phyloP scores from a whole-genome alignment of 257 asterid species.

The Verbena officinalis region DNA sequence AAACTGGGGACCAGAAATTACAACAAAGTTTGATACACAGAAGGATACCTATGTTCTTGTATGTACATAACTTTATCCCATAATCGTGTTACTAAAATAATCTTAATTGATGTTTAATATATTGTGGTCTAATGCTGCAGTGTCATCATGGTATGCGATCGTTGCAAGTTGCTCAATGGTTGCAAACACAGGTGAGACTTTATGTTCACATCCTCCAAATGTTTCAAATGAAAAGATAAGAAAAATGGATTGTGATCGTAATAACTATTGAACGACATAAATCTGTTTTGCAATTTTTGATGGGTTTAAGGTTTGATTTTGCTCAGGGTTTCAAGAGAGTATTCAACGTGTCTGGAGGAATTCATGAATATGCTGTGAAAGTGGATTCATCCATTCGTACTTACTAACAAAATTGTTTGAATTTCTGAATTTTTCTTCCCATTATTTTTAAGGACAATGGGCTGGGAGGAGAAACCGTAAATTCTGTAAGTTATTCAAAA shows the following conservation, averaged over 20 bases:
- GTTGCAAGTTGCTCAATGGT: conserved; percentile 92
- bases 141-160: conserved; percentile 97
- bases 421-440: conserved; percentile 4
- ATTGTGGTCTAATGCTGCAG: conserved; percentile 54
- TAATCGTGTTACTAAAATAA: neutral
- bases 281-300: too few relatives aligned
- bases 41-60: conserved; percentile 93
- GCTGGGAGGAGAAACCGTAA: neutral
- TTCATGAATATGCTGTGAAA: conserved; percentile 76
- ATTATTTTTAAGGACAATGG: conserved; percentile 15
- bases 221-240: neutral
- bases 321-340: conserved; percentile 60
- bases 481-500: neutral
- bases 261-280: too few relatives aligned
- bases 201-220: conserved; percentile 17
- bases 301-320: too few relatives aligned
- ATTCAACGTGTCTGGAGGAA: conserved; percentile 87
- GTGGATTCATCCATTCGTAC: conserved; percentile 87
- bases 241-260: neutral
- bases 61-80: conserved; percentile 29
- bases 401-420: conserved; percentile 43
- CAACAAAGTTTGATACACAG: conserved; percentile 70
- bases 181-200: conserved; percentile 80
- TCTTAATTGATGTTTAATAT: conserved; percentile 17
- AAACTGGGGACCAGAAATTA: conserved; percentile 88